Evolutionary conservation across 2,329 filamentous ascomycete species (phyloP).

Genomic region (Fusarium pseudonygamai): DNA sequence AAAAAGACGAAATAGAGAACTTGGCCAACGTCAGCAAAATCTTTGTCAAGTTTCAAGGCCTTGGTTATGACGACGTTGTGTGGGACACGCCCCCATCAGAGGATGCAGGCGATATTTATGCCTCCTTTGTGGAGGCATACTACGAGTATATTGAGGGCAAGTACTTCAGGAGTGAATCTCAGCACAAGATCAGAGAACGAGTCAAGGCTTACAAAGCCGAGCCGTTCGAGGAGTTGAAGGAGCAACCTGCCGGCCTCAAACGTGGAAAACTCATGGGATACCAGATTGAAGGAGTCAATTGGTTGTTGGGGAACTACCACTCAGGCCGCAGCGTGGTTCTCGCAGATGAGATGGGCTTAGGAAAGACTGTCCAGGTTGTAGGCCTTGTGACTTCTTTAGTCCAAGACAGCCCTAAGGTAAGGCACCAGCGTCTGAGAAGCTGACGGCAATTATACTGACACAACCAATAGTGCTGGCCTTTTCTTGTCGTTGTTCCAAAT

Average conservation of each 20-base stretch:
- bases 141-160: constrained; percentile 84
- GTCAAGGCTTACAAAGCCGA: constrained; percentile 72
- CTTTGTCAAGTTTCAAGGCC: constrained; percentile 90
- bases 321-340: constrained; percentile 85
- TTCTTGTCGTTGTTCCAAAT: constrained; percentile 92
- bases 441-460: constrained; percentile 20
- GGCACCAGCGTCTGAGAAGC: neutral
- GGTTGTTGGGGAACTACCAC: constrained; percentile 92
- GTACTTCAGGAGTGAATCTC: constrained; percentile 69
- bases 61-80: constrained; percentile 88
- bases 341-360: constrained; percentile 97
- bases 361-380: constrained; percentile 96
- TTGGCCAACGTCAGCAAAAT: constrained; percentile 78
- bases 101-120: constrained; percentile 73
- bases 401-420: constrained; percentile 66
- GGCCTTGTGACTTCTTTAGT: constrained; percentile 80
- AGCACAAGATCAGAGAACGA: constrained; percentile 70
- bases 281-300: constrained; percentile 92
- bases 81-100: constrained; percentile 84
- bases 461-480: constrained; percentile 76
- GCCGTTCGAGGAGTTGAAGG: constrained; percentile 74
- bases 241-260: constrained; percentile 77
- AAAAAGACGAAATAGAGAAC: constrained; percentile 75
- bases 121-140: constrained; percentile 84
- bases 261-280: constrained; percentile 92